Evolutionary conservation across 257 asterid species (phyloP).

Genomic region (Solanum chmielewskii): DNA sequence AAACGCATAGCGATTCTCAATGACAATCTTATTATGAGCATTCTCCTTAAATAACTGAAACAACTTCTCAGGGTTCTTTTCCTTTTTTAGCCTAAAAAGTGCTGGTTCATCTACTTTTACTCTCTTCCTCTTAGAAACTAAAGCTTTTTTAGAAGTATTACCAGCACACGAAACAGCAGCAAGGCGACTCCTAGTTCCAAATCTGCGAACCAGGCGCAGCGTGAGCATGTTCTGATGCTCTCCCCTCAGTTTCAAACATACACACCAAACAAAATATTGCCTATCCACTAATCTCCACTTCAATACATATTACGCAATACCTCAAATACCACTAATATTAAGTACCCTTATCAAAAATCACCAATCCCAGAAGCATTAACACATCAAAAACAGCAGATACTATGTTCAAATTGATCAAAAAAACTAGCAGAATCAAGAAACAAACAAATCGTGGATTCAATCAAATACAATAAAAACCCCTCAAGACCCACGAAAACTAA

Average conservation of each 20-base stretch:
- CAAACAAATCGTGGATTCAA: not conserved
- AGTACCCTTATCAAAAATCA: constrained; percentile 2
- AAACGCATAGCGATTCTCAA: constrained; percentile 65
- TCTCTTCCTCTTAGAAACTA: constrained; percentile 4
- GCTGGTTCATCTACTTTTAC: constrained; percentile 49
- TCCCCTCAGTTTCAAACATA: constrained; percentile 19
- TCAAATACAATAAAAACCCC: not conserved
- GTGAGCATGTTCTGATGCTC: constrained; percentile 51
- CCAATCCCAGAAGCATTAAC: not conserved
- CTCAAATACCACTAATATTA: not conserved
- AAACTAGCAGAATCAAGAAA: not conserved
- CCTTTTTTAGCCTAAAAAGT: constrained; percentile 52
- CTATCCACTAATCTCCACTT: not conserved
- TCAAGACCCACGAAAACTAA: not conserved
- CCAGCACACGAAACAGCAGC: constrained; percentile 5
- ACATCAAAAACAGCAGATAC: not conserved
- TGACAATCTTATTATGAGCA: constrained; percentile 52
- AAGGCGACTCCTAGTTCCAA: constrained; percentile 24
- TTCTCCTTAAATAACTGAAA: constrained; percentile 64
- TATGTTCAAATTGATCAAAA: not conserved
- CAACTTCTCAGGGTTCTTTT: constrained; percentile 60
- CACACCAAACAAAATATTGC: constrained; percentile 5
- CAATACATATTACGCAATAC: not conserved
- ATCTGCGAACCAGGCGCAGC: constrained; percentile 72
- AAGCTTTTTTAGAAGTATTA: constrained; percentile 3